Evolutionary conservation across 345 rosid species (phyloP).

Genomic region (Dovyalis caffra): DNA sequence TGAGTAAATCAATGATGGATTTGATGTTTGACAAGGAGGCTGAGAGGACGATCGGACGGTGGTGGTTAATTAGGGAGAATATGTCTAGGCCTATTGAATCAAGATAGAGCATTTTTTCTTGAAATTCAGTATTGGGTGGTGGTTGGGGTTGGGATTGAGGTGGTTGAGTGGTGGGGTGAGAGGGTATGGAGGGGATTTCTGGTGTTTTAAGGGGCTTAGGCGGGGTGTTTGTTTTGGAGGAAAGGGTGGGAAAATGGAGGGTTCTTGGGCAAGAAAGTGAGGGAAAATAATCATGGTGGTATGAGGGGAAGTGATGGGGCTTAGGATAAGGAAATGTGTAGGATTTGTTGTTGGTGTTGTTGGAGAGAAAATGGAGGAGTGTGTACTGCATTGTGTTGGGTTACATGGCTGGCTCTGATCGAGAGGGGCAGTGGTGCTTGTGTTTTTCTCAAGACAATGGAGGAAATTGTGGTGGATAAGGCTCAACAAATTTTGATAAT

Average conservation of each 20-base stretch:
- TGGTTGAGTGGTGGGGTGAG: conserved; percentile 18
- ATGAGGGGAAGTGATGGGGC: conserved; percentile 16
- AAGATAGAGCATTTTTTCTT: conserved; percentile 68
- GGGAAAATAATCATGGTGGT: conserved; percentile 34
- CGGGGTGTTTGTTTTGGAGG: conserved; percentile 49
- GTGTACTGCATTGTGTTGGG: conserved; percentile 48
- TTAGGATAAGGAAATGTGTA: conserved; percentile 25
- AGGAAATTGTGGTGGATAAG: conserved; percentile 13
- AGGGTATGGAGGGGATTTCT: conserved; percentile 22
- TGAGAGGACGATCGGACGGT: conserved; percentile 54
- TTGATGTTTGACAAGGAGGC: conserved; percentile 47
- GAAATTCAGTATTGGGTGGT: conserved; percentile 43
- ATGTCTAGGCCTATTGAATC: conserved; percentile 81
- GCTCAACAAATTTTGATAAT: conserved; percentile 16
- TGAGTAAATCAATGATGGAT: conserved; percentile 63
- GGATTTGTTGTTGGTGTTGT: conserved; percentile 27
- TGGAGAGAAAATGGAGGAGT: conserved; percentile 39
- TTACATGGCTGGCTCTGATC: conserved; percentile 14
- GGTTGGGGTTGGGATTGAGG: conserved; percentile 2
- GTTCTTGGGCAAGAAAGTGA: conserved; percentile 43
- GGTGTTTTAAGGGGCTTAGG: conserved; percentile 38
- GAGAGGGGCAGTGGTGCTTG: not conserved
- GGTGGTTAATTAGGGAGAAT: conserved; percentile 45
- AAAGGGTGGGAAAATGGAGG: conserved; percentile 43
- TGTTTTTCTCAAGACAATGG: not conserved